Conservation (phyloP, 441 rosid genomes). For the Sinapis alba region DNA sequence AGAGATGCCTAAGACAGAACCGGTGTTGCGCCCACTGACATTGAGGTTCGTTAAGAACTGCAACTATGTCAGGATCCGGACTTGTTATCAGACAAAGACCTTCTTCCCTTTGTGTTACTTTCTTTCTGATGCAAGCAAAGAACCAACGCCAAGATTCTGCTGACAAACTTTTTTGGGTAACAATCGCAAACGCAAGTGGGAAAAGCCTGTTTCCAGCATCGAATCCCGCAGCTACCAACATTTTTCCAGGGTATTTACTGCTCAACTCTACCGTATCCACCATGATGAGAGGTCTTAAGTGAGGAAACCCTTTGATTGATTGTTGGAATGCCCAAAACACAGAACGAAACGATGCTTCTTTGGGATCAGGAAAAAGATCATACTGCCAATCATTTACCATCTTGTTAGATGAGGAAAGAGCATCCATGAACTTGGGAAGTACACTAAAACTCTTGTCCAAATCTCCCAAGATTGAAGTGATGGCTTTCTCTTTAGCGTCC, state of each 20-base stretch:
- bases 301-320: conserved; percentile 15
- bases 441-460: conserved; percentile 18
- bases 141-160: conserved; percentile 4
- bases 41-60: background rate
- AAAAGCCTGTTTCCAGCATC: background rate
- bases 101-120: background rate
- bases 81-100: background rate
- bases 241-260: background rate
- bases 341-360: background rate
- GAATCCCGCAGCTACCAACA: conserved; percentile 7
- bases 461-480: conserved; percentile 13
- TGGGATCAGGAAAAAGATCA: background rate
- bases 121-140: background rate
- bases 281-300: background rate
- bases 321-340: conserved; percentile 27
- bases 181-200: background rate
- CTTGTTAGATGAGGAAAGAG: conserved; percentile 16
- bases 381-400: background rate
- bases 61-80: background rate
- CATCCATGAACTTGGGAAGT: conserved; percentile 19
- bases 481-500: conserved; percentile 1
- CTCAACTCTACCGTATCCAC: background rate
- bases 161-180: background rate
- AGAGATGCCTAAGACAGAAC: conserved; percentile 19
- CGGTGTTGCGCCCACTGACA: background rate